Conservation (phyloP, 495 filamentous ascomycete species). For the Aspergillus haitiensis region DNA sequence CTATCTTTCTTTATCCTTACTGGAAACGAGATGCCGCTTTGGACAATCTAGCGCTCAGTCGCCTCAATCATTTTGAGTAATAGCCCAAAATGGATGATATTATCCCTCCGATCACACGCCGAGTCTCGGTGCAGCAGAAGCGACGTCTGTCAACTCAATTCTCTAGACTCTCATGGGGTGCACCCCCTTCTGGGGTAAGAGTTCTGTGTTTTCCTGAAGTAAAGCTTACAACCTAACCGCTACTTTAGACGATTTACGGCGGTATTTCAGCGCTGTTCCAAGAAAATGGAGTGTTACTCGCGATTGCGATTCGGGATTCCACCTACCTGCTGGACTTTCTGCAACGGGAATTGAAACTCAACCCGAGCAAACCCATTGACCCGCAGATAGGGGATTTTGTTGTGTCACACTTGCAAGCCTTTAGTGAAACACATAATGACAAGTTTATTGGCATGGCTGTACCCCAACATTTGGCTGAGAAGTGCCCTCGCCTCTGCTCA, state of each 20-base stretch:
- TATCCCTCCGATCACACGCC: conserved; percentile 33
- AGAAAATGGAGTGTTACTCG: conserved; percentile 53
- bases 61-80: not conserved
- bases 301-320: conserved; percentile 72
- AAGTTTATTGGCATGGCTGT: conserved; percentile 64
- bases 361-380: conserved; percentile 28
- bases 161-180: conserved; percentile 28
- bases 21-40: no score
- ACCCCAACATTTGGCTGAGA: conserved; percentile 45
- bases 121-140: conserved; percentile 34
- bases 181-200: conserved; percentile 27
- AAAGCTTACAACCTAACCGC: conserved; percentile 21
- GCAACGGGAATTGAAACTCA: conserved; percentile 49
- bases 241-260: conserved; percentile 58
- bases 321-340: conserved; percentile 78
- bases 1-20: no score
- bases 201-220: conserved; percentile 3
- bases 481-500: conserved; percentile 60
- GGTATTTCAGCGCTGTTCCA: conserved; percentile 59
- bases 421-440: conserved; percentile 60
- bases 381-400: conserved; percentile 54
- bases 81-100: conserved; percentile 1
- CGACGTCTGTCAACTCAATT: conserved; percentile 33
- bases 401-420: conserved; percentile 52
- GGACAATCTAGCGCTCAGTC: no score